Conservation (phyloP, 2,329 filamentous ascomycete genomes). For the Furcasterigmium sp. region DNA sequence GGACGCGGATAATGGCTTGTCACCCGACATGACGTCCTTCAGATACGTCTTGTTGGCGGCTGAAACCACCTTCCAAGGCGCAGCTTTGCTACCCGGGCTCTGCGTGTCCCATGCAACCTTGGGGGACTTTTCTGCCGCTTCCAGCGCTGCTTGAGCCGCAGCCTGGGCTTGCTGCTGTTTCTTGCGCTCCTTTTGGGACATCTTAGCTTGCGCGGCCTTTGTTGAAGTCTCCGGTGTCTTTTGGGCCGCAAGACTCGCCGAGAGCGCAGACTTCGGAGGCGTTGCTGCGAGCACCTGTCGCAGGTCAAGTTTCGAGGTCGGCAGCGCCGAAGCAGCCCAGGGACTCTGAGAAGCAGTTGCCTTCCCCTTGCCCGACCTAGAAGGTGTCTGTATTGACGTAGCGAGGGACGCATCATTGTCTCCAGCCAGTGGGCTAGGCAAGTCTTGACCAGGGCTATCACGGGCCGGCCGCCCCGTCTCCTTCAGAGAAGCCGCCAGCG, state of each 20-base stretch:
- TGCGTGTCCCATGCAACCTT: constrained; percentile 41
- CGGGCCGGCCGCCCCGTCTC: no score
- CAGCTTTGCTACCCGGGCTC: constrained; percentile 29
- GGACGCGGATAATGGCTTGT: constrained; percentile 19
- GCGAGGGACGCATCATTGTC: no score
- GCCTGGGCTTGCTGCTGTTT: constrained; percentile 67
- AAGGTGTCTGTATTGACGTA: no score
- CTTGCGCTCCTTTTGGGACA: constrained; percentile 92
- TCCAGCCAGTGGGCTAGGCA: no score
- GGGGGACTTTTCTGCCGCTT: constrained; percentile 22
- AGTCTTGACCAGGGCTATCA: no score
- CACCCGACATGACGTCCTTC: constrained; percentile 39
- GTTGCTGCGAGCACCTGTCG: constrained; percentile 68
- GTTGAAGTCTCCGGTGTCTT: constrained; percentile 31
- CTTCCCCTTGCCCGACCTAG: constrained; percentile 1
- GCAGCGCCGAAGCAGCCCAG: constrained; percentile 46
- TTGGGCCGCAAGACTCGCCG: constrained; percentile 48
- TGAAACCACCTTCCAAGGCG: constrained; percentile 63
- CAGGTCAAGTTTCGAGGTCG: constrained; percentile 63
- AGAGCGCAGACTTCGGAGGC: constrained; percentile 47
- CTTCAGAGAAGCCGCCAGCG: constrained; percentile 29
- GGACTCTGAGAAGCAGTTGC: constrained; percentile 29
- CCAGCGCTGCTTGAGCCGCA: constrained; percentile 34
- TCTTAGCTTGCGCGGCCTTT: constrained; percentile 45
- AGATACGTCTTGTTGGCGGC: constrained; percentile 42